Conservation (phyloP, 345 rosid genomes). For the Bruguiera gymnorhiza region DNA sequence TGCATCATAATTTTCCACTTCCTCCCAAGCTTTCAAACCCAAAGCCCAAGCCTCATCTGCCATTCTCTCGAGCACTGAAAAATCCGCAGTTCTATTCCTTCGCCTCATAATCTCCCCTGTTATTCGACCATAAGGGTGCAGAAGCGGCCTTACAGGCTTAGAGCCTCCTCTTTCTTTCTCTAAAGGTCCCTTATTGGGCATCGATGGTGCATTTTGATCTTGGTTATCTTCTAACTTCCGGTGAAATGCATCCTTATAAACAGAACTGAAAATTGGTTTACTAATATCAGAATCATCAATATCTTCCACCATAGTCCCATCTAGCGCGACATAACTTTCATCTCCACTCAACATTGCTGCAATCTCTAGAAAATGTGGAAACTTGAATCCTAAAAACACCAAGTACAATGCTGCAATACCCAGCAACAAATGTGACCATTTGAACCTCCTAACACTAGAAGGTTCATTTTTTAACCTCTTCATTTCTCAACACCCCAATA, state of each 20-base stretch:
- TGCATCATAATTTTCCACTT: constrained; percentile 49
- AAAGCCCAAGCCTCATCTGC: constrained; percentile 92
- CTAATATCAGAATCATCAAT: constrained; percentile 50
- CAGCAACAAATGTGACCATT: constrained; percentile 68
- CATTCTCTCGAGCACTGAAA: constrained; percentile 72
- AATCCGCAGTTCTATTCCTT: constrained; percentile 58
- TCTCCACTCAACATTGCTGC: constrained; percentile 67
- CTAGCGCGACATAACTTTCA: constrained; percentile 50
- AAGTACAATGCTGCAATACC: constrained; percentile 65
- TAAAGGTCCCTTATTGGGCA: constrained; percentile 47
- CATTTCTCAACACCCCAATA: constrained; percentile 40
- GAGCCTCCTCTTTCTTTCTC: constrained; percentile 36
- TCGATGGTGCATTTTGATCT: constrained; percentile 45
- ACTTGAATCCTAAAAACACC: constrained; percentile 69
- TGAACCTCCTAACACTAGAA: constrained; percentile 59
- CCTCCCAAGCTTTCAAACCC: constrained; percentile 92
- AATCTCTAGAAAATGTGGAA: constrained; percentile 75
- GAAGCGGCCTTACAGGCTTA: constrained; percentile 51
- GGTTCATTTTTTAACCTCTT: constrained; percentile 72
- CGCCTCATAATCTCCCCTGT: constrained; percentile 70
- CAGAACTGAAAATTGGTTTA: constrained; percentile 48
- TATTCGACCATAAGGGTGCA: constrained; percentile 64
- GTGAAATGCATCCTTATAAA: constrained; percentile 60
- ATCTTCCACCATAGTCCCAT: constrained; percentile 39
- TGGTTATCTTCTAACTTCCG: constrained; percentile 67